Evolutionary conservation across 352 stramenopile genomes (phyloP).

Genomic region (Phytophthora lateralis): DNA sequence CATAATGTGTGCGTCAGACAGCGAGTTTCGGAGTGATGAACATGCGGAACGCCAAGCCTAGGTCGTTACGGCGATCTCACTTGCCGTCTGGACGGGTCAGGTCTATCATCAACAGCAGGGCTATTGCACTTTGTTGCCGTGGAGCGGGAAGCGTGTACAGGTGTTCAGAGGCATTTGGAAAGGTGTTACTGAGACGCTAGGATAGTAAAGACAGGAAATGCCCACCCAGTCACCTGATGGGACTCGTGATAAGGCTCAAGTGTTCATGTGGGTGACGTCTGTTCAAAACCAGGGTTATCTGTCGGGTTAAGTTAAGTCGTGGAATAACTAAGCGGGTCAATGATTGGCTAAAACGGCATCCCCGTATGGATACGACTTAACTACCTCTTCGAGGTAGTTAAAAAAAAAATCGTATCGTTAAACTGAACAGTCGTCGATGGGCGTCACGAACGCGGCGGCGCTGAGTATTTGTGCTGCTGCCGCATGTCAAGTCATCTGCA

Average conservation of each 20-base stretch:
- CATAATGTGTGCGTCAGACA: conserved; percentile 15
- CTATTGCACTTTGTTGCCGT: background rate
- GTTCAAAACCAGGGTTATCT: too few species aligned
- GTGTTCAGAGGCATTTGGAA: background rate
- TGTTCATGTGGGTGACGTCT: background rate
- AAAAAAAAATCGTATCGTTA: too few species aligned
- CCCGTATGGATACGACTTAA: too few species aligned
- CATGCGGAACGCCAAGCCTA: background rate
- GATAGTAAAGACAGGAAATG: background rate
- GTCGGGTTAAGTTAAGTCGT: too few species aligned
- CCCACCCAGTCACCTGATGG: background rate
- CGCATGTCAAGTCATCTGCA: too few species aligned
- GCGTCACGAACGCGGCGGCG: too few species aligned
- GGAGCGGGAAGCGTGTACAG: background rate
- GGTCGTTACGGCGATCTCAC: background rate
- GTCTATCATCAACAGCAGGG: background rate
- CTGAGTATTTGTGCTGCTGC: too few species aligned
- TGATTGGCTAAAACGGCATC: too few species aligned
- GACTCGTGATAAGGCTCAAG: background rate
- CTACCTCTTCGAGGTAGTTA: too few species aligned
- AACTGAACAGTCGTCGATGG: too few species aligned
- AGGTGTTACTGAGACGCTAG: background rate
- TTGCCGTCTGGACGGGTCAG: background rate
- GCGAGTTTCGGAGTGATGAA: background rate
- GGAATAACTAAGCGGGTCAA: too few species aligned